Evolutionary conservation across 2,329 filamentous ascomycete genomes (phyloP).

Genomic region (Trichoderma endophyticum): DNA sequence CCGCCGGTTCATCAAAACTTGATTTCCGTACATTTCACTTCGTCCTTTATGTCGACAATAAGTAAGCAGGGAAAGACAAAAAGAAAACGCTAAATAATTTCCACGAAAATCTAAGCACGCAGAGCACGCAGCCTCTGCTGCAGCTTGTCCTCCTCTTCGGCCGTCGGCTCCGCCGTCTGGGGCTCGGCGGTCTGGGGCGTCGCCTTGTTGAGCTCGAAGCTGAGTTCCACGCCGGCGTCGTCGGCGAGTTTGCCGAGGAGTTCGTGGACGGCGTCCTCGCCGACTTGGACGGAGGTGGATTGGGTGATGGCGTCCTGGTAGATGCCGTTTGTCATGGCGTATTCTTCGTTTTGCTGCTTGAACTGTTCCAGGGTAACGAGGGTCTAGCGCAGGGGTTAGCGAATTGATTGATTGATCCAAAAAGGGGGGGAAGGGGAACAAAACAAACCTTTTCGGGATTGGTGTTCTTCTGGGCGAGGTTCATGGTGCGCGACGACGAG

Average conservation of each 20-base stretch:
- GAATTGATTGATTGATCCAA: not conserved
- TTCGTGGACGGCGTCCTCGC: conserved; percentile 82
- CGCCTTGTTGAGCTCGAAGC: conserved; percentile 65
- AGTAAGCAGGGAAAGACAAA: not conserved
- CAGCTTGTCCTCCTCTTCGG: conserved; percentile 75
- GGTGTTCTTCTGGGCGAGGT: conserved; percentile 54
- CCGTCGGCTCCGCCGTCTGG: conserved; percentile 62
- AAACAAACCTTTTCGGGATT: conserved; percentile 53
- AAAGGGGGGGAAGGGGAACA: not conserved
- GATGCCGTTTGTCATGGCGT: conserved; percentile 65
- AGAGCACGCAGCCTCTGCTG: conserved; percentile 58
- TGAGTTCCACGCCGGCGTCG: conserved; percentile 80
- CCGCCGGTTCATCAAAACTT: not conserved
- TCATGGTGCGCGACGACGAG: conserved; percentile 57
- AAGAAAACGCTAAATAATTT: not conserved
- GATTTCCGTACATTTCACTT: not conserved
- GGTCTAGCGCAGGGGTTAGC: conserved; percentile 34
- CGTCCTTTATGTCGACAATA: not conserved
- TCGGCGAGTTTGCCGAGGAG: conserved; percentile 83
- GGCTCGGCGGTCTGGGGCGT: conserved; percentile 58
- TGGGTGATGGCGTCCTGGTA: conserved; percentile 83
- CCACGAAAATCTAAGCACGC: conserved; percentile 39
- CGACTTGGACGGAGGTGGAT: conserved; percentile 68
- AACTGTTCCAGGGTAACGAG: conserved; percentile 60
- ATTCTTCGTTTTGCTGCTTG: conserved; percentile 61